Conservation (phyloP, 2,329 filamentous ascomycete genomes). For the Scedosporium boydii region DNA sequence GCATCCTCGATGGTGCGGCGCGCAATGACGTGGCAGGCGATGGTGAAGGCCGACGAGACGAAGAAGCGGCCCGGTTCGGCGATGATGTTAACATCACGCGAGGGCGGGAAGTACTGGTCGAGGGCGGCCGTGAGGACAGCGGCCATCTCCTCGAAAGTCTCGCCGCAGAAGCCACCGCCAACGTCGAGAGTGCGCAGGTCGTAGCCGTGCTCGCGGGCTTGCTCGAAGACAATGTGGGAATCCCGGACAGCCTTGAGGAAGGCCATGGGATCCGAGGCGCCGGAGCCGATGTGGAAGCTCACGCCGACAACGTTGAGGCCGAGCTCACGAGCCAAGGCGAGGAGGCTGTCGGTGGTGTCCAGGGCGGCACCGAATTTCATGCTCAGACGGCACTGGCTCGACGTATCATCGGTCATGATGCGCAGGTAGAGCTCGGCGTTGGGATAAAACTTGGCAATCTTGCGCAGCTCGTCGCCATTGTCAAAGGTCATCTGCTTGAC, state of each 20-base stretch:
- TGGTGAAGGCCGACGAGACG: constrained; percentile 83
- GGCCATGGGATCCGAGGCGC: constrained; percentile 83
- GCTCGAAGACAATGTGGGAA: constrained; percentile 79
- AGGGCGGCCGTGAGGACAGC: constrained; percentile 68
- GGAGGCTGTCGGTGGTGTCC: constrained; percentile 67
- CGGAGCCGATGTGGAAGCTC: constrained; percentile 96
- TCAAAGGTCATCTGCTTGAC: constrained; percentile 99
- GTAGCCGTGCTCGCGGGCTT: constrained; percentile 68
- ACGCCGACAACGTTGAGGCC: constrained; percentile 89
- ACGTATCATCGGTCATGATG: constrained; percentile 93
- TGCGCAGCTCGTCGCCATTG: constrained; percentile 95
- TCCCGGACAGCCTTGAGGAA: constrained; percentile 89
- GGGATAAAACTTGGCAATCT: constrained; percentile 88
- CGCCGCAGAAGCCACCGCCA: constrained; percentile 83
- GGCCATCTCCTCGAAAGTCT: constrained; percentile 89
- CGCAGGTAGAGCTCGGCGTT: constrained; percentile 85
- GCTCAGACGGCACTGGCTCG: constrained; percentile 87
- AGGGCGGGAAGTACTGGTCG: constrained; percentile 77
- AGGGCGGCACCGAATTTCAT: constrained; percentile 94
- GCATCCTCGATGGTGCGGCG: constrained; percentile 78
- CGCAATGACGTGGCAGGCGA: constrained; percentile 93
- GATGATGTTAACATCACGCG: constrained; percentile 67
- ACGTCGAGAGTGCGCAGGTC: constrained; percentile 83
- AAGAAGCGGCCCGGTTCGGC: constrained; percentile 97
- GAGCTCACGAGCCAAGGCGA: constrained; percentile 70